These are phyloP conservation scores for Populus hybrid DNA, from an alignment of 441 rosid genomes.

Conservation along the genomic window DNA sequence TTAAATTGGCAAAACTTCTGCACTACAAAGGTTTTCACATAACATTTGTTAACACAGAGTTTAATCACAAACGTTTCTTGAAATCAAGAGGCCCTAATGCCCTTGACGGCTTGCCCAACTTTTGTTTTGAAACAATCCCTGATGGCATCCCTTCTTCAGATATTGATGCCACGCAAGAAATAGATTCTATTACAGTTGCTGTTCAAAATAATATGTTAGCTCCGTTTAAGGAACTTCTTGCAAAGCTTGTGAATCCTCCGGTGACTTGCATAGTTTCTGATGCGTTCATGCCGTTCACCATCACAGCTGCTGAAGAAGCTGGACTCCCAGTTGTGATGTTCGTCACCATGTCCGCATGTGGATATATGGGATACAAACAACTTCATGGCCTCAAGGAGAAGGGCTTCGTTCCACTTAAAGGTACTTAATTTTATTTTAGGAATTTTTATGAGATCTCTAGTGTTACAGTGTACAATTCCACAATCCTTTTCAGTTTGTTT, in stretches of 20 bases:
- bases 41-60: not conserved
- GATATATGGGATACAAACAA: not conserved
- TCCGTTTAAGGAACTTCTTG: not conserved
- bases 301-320: not conserved
- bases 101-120: not conserved
- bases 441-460: not conserved
- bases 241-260: not conserved
- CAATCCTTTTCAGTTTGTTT: not conserved
- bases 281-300: not conserved
- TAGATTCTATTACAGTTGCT: not conserved
- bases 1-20: not conserved
- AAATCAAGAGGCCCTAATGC: not conserved
- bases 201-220: not conserved
- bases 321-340: not conserved
- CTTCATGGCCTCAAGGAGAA: not conserved
- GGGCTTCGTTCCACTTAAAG: not conserved
- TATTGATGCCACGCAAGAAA: not conserved
- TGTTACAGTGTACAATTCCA: not conserved
- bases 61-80: conserved; percentile 1
- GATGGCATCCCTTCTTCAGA: conserved; percentile 10
- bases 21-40: not conserved
- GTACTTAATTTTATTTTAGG: not conserved
- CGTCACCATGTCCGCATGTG: not conserved
- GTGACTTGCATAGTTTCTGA: not conserved
- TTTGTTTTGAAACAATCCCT: conserved; percentile 1